Conservation (phyloP, 768 basidiomycete genomes). For the Kwoniella dendrophila region DNA sequence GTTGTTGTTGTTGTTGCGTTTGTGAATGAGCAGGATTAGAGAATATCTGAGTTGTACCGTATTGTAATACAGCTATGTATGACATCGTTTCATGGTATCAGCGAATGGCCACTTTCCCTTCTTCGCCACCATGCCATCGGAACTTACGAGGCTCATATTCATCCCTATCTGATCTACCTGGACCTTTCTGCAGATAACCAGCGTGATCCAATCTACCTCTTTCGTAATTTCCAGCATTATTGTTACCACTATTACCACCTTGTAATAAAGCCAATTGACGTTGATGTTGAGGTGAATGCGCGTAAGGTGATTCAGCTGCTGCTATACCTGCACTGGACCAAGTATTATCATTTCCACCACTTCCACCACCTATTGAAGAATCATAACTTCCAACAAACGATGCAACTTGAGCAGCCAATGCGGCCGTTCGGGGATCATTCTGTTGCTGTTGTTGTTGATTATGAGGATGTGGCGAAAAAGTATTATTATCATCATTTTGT, state of each 20-base stretch:
- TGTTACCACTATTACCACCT: too few species aligned
- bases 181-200: conserved; percentile 7
- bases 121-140: neutral
- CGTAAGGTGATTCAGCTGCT: conserved; percentile 12
- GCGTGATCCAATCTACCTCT: conserved; percentile 21
- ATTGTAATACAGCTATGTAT: conserved; percentile 18
- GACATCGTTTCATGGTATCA: too few species aligned
- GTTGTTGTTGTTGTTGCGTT: conserved; percentile 18
- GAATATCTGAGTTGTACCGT: conserved; percentile 17
- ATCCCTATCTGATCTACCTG: conserved; percentile 16
- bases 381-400: conserved; percentile 31
- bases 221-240: conserved; percentile 9
- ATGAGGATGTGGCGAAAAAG: neutral
- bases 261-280: conserved; percentile 14
- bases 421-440: conserved; percentile 12
- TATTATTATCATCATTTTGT: neutral
- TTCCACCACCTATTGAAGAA: conserved; percentile 10
- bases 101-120: too few species aligned
- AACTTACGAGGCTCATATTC: conserved; percentile 35
- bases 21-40: conserved; percentile 14
- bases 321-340: neutral
- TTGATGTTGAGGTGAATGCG: conserved; percentile 17
- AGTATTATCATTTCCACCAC: conserved; percentile 3
- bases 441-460: conserved; percentile 12
- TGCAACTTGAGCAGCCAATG: conserved; percentile 24